Evolutionary conservation across 108 stramenopile species (phyloP).

Genomic region (Skeletonema costatum): DNA sequence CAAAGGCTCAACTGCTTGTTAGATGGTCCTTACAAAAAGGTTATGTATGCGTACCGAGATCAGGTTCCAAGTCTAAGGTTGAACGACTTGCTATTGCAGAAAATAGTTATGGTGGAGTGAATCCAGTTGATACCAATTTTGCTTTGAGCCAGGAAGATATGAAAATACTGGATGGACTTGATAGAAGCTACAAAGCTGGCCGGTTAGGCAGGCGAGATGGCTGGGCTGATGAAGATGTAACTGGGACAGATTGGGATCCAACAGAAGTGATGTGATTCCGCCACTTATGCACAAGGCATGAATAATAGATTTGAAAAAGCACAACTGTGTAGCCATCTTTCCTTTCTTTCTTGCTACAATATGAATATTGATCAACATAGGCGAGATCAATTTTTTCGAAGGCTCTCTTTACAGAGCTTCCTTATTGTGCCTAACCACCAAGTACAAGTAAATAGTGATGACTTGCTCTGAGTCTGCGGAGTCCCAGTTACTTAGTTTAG

Average conservation of each 20-base stretch:
- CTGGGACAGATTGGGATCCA: slow-evolving; percentile 74
- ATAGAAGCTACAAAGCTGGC: slow-evolving; percentile 60
- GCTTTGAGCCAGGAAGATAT: slow-evolving; percentile 62
- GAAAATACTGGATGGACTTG: slow-evolving; percentile 58
- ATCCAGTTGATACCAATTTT: slow-evolving; percentile 22
- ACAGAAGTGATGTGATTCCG: slow-evolving; percentile 19
- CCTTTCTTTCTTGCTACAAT: no score
- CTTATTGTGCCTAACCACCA: no score
- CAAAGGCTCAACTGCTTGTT: slow-evolving; percentile 82
- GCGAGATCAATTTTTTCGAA: neutral
- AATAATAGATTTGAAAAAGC: neutral
- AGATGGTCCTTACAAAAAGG: slow-evolving; percentile 81
- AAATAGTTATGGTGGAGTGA: slow-evolving; percentile 72
- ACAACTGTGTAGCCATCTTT: no score
- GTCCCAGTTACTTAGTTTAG: no score
- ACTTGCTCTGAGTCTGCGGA: no score
- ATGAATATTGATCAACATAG: neutral
- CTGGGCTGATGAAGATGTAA: slow-evolving; percentile 72
- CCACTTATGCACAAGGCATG: no score
- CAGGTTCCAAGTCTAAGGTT: slow-evolving; percentile 56
- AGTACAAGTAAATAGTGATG: no score
- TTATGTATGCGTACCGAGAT: slow-evolving; percentile 73
- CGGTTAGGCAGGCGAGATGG: slow-evolving; percentile 77
- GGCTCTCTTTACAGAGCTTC: no score
- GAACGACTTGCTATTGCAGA: slow-evolving; percentile 79